Evolutionary conservation across 129 eudicot species (phyloP).

Genomic region (Artemisia tridentata): DNA sequence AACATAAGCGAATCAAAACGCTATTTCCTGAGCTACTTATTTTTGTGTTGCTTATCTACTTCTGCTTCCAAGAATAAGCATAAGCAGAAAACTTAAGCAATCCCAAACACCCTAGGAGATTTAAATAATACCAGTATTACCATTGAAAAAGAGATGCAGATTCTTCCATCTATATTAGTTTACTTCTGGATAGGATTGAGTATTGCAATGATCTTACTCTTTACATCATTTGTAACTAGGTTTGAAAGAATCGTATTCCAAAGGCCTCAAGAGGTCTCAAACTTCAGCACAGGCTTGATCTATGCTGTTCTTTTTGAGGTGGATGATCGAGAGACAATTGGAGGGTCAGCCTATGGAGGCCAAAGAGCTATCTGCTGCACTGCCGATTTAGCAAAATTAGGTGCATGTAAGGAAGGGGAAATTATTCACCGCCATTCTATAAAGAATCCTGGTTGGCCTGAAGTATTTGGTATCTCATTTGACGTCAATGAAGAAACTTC

Average conservation of each 20-base stretch:
- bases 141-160: no score
- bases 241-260: slow-evolving; percentile 61
- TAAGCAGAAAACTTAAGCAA: no score
- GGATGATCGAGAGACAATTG: slow-evolving; percentile 75
- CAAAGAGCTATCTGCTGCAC: slow-evolving; percentile 89
- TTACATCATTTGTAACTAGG: slow-evolving; percentile 31
- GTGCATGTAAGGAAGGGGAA: slow-evolving; percentile 70
- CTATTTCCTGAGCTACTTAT: no score
- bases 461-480: slow-evolving; percentile 60
- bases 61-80: no score
- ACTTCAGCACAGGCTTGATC: slow-evolving; percentile 51
- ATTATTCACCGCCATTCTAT: slow-evolving; percentile 70
- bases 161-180: neutral
- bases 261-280: slow-evolving; percentile 57
- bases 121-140: no score
- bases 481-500: slow-evolving; percentile 41
- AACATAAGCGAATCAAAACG: no score
- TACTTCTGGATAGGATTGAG: neutral
- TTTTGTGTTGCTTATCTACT: no score
- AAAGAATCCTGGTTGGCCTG: slow-evolving; percentile 78
- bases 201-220: neutral
- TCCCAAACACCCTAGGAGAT: no score
- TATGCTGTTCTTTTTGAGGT: slow-evolving; percentile 78
- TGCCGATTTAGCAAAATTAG: slow-evolving; percentile 76
- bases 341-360: slow-evolving; percentile 90